These are phyloP conservation scores for Ehretia macrophylla DNA, from an alignment of 257 asterid genomes.

Conservation along the genomic window DNA sequence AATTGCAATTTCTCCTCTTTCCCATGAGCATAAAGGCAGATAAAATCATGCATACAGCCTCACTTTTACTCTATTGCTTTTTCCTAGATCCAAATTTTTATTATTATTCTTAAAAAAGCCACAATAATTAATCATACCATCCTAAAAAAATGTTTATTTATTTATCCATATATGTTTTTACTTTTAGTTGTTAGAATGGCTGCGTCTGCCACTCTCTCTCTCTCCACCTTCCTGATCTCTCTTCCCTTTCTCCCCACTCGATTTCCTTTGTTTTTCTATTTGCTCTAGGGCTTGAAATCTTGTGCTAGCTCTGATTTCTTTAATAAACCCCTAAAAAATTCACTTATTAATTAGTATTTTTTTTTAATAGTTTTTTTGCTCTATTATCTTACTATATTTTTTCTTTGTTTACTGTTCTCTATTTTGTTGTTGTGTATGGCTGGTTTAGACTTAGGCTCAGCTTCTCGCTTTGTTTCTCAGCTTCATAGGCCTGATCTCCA, in stretches of 20 bases:
- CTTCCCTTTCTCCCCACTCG: slow-evolving; percentile 41
- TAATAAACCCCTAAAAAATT: slow-evolving; percentile 15
- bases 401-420: slow-evolving; percentile 26
- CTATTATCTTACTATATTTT: slow-evolving; percentile 26
- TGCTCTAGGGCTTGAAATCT: slow-evolving; percentile 45
- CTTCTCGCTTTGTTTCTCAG: slow-evolving; percentile 53
- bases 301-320: slow-evolving; percentile 15
- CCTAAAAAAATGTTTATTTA: slow-evolving; percentile 8
- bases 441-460: slow-evolving; percentile 72
- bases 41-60: too few relatives aligned
- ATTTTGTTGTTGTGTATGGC: slow-evolving; percentile 51
- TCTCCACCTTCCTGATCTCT: slow-evolving; percentile 20
- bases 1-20: too few relatives aligned
- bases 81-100: too few relatives aligned
- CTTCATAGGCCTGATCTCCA: slow-evolving; percentile 40
- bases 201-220: slow-evolving; percentile 24
- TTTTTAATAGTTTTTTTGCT: slow-evolving; percentile 24
- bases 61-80: too few relatives aligned
- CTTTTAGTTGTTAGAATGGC: slow-evolving; percentile 20
- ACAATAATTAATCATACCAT: slow-evolving; percentile 2
- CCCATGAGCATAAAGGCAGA: too few relatives aligned
- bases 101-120: background rate
- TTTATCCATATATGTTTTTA: slow-evolving; percentile 9
- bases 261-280: slow-evolving; percentile 49
- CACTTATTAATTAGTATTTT: background rate